Base-by-base conservation (phyloP, 768 basidiomycete genomes). In the Kwoniella sp. region DNA sequence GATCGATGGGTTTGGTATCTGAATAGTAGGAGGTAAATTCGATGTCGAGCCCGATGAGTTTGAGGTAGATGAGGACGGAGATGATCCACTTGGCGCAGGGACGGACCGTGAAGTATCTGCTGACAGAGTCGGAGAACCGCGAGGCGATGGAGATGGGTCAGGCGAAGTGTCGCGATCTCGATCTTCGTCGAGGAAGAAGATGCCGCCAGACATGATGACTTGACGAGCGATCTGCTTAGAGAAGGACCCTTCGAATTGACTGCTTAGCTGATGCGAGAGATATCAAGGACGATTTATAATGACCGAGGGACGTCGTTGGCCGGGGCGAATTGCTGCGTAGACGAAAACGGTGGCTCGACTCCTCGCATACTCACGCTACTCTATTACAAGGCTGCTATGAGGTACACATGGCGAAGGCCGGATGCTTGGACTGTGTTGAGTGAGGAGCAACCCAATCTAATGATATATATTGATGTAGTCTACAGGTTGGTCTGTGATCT, bases 151-250 rank as follows among this genome's bases (percentile, higher is more conserved):
- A 4, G 67, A 58, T n/a, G 59, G 63, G 8, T 67, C 45, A 2
- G 68, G 48, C 8, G 54, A 51, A 17, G 30, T 45, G 17, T 59
- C 45, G 22, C 61, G 51, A 7, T 73, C 72, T 17, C 66, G 58
- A 28, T 75, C 74, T 30, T 75, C 74, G 51, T 75, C 74, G 52
- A 75, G 68, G 63, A 64, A 66, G 61, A 75, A 75, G 58, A 75
- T 58, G 2, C 68, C 73, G 15, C 60, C 64, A 26, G 73, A 74
- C 73, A 74, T 74, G 15, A 38, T 58, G 55, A 51, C 4, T 9
- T 4, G 50, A 51, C 26, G 23, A 17, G 20, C 23, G 50, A 28
- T 17, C 50, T 28, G 25, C 26, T 7, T 13, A 37, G 13, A 5
- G 34, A 13, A 13, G 34, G 5, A 37, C n/a, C n/a, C n/a, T n/a